Evolutionary conservation across 108 stramenopile genomes (phyloP).

Genomic region (Cyclotella baltica): DNA sequence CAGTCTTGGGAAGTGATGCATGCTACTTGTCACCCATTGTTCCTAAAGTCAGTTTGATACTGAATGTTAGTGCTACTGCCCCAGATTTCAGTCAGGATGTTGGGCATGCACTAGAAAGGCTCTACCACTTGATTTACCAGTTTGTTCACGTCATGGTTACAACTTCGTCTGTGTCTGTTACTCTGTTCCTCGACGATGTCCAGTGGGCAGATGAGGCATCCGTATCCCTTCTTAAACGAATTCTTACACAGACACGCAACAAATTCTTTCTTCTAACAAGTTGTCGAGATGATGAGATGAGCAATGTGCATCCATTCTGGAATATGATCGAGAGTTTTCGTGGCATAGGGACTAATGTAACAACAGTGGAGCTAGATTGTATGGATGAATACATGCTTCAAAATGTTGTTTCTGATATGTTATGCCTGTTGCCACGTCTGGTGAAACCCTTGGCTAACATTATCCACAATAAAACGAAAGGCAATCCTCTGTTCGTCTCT

Average conservation of each 20-base stretch:
- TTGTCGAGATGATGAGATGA: slow-evolving; percentile 29
- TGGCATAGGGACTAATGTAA: too few relatives aligned
- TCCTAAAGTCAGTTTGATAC: slow-evolving; percentile 17
- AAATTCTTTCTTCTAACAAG: slow-evolving; percentile 14
- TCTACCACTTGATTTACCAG: slow-evolving; percentile 10
- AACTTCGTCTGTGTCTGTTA: too few relatives aligned
- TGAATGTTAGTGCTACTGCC: not conserved
- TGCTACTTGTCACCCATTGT: slow-evolving; percentile 3
- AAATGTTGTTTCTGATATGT: slow-evolving; percentile 17
- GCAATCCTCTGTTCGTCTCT: too few relatives aligned
- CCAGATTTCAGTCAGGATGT: not conserved
- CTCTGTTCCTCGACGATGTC: too few relatives aligned
- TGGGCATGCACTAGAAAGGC: slow-evolving; percentile 17
- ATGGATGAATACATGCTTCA: slow-evolving; percentile 19
- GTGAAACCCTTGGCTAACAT: too few relatives aligned
- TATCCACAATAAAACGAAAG: too few relatives aligned
- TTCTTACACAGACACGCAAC: slow-evolving; percentile 1
- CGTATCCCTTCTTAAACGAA: slow-evolving; percentile 13
- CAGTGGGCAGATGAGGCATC: slow-evolving; percentile 37
- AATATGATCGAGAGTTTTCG: slow-evolving; percentile 1
- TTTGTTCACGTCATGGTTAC: slow-evolving; percentile 23
- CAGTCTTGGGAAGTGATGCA: slow-evolving; percentile 18
- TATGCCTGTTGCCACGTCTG: slow-evolving; percentile 32
- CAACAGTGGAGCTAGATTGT: not conserved
- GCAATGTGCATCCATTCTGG: slow-evolving; percentile 12